Percentiles rank a stretch among this genome's conserved stretches.
phyloP scores from a whole-genome alignment of 1,284 basidiomycete genomes.

The Ceratobasidium sp. region DNA sequence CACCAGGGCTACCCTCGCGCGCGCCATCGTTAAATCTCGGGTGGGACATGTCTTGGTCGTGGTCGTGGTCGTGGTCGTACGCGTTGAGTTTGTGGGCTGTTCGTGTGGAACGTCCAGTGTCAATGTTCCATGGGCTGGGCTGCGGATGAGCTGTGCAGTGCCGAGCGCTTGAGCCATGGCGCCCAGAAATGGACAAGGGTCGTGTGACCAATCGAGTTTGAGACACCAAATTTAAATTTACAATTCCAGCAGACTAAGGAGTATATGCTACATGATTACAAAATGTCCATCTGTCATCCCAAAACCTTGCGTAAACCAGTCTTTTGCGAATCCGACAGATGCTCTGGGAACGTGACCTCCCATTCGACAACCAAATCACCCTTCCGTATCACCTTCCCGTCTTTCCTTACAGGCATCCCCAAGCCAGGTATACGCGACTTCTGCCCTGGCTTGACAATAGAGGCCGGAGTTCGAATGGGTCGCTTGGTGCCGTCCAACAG shows the following conservation, averaged over 20 bases:
- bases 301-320: constrained; percentile 78
- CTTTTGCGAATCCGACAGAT: constrained; percentile 75
- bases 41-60: constrained; percentile 21
- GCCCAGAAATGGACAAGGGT: constrained; percentile 34
- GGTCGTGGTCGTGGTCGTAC: constrained; percentile 19
- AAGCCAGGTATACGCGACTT: constrained; percentile 74
- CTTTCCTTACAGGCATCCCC: constrained; percentile 91
- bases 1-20: constrained; percentile 35
- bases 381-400: constrained; percentile 71
- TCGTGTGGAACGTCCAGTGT: constrained; percentile 13
- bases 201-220: neutral
- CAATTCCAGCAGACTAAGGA: constrained; percentile 3
- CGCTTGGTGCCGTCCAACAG: constrained; percentile 80
- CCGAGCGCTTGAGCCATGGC: constrained; percentile 23
- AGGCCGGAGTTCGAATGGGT: constrained; percentile 67
- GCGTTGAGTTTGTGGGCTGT: constrained; percentile 10
- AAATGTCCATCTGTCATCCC: constrained; percentile 50
- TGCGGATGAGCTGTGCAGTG: constrained; percentile 24
- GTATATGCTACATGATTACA: constrained; percentile 37
- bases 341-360: constrained; percentile 84
- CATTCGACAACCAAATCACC: constrained; percentile 85
- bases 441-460: constrained; percentile 78
- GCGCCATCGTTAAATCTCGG: constrained; percentile 26
- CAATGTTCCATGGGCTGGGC: neutral
- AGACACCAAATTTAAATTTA: constrained; percentile 18